Conservation (phyloP, 2,329 filamentous ascomycete species). For the Trichoderma lentiforme region DNA sequence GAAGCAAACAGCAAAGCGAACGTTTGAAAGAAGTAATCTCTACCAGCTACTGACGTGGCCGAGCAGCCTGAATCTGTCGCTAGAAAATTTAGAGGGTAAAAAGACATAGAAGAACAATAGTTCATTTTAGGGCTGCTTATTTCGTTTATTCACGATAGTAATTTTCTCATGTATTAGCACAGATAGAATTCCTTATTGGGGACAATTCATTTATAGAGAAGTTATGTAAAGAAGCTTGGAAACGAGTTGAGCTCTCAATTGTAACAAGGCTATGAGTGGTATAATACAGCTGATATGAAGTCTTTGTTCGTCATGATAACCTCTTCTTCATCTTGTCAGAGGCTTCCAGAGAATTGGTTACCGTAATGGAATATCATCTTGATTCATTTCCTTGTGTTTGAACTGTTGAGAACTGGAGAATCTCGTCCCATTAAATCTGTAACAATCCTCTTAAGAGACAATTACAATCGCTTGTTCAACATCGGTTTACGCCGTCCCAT, state of each 20-base stretch:
- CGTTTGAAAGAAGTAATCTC: neutral
- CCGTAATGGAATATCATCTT: neutral
- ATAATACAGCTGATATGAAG: too few species aligned
- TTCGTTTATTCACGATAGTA: rapidly evolving
- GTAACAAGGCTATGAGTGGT: too few species aligned
- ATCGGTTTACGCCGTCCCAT: neutral
- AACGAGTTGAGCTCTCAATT: neutral
- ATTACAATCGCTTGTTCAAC: neutral
- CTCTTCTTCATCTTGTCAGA: neutral
- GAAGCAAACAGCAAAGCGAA: neutral
- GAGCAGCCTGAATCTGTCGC: neutral
- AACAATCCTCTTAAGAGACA: neutral
- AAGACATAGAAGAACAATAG: neutral
- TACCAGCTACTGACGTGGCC: neutral
- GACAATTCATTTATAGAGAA: neutral
- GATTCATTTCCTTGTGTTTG: neutral
- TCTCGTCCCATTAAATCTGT: neutral
- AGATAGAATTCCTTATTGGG: neutral
- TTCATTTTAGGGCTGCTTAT: neutral
- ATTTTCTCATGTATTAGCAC: neutral
- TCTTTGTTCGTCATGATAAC: too few species aligned
- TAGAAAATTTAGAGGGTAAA: neutral
- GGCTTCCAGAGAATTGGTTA: neutral
- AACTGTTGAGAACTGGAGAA: neutral
- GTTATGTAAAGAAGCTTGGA: neutral